These are phyloP conservation scores for Miamiensis avidus DNA, from an alignment of 169 alveolate species.

Conservation along the genomic window DNA sequence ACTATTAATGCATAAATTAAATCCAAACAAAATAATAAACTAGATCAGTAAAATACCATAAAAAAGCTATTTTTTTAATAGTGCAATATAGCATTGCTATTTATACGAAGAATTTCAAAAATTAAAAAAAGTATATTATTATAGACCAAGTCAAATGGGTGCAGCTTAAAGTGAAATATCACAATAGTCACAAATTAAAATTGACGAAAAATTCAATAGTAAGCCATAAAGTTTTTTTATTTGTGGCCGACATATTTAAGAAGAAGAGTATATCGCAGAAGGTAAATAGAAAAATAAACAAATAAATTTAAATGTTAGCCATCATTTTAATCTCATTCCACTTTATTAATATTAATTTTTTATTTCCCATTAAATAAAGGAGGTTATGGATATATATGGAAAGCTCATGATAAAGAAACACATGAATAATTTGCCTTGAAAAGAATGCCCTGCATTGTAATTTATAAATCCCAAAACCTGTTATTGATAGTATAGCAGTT, in stretches of 20 bases:
- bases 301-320: too few relatives aligned
- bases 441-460: conserved; percentile 16
- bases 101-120: too few relatives aligned
- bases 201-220: neutral
- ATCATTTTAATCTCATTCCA: neutral
- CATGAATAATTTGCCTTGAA: conserved; percentile 17
- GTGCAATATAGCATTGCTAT: too few relatives aligned
- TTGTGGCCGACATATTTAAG: conserved; percentile 2
- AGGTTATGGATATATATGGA: conserved; percentile 32
- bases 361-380: conserved; percentile 65
- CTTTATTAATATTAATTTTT: too few relatives aligned
- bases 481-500: too few relatives aligned
- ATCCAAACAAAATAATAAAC: neutral
- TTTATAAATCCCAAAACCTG: conserved; percentile 31
- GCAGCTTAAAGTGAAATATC: neutral
- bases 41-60: too few relatives aligned
- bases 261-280: conserved; percentile 8
- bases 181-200: too few relatives aligned
- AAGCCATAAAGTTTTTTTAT: conserved; percentile 4
- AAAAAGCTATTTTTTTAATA: neutral
- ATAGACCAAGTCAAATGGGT: neutral
- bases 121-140: too few relatives aligned
- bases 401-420: conserved; percentile 7
- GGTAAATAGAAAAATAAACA: neutral
- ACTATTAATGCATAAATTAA: too few relatives aligned